Base-by-base conservation (phyloP, 2,329 filamentous ascomycete genomes). In the Hypoxylon rubiginosum region DNA sequence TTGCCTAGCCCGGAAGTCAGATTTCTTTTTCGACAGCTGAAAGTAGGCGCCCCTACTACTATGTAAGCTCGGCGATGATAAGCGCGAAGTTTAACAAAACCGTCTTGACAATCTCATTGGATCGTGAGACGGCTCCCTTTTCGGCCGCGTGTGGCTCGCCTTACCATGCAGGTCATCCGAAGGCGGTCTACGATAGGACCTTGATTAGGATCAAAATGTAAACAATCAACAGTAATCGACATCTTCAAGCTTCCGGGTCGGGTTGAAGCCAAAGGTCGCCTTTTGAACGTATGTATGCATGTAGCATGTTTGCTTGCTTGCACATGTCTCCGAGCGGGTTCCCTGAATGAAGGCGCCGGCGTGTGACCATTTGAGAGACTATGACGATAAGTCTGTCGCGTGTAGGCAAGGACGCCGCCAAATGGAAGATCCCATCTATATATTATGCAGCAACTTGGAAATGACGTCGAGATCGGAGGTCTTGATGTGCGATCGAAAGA, bases 381-480 rank as follows among this genome's bases (percentile, higher is more conserved):
- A 68, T 68, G 68, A 68, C 60, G 68, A 64, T 60, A 52, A 28
- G 41, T 58, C 45, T 49, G 55, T 64, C 53, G 53, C 55, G 55
- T 62, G 58, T 62, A 53, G 26, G 57, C 46, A 51, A 60, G 43
- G 36, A 41, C 32, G 54, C 34, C 46, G 21, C 21, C 21, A 24
- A 46, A 41, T 52, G 59, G 59, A 68, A 66, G 62, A 63, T 66
- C 64, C 49, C 58, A 52, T 41, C 54, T 64, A 58, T 50, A 58
- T 59, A 52, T 26, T 15, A 26, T 24, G 36, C 17, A 54, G 62
- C 51, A 62, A 61, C 63, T 34, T 53, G 64, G 34, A 54, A 41
- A 75, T 75, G 74, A 75, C 73, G 72, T 75, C 66, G 51, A 55
- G 63, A 74, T 72, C 71, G 71, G 72, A 52, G 49, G 39, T 66